These are phyloP conservation scores for Cucumis variabilis DNA, from an alignment of 331 rosid species.

Conservation along the genomic window DNA sequence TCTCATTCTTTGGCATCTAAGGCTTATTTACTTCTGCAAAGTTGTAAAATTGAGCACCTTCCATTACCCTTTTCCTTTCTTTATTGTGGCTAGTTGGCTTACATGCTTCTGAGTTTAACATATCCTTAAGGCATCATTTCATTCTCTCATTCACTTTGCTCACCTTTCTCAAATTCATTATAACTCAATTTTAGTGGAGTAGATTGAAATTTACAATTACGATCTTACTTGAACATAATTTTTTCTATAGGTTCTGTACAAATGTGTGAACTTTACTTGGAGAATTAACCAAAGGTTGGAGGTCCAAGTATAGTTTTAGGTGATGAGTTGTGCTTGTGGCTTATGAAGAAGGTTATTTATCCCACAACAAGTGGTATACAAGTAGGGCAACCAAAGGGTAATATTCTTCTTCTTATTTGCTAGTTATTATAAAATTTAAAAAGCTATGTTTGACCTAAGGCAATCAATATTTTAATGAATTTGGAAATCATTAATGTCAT, in stretches of 20 bases:
- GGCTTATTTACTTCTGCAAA: slow-evolving; percentile 22
- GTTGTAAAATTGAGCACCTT: slow-evolving; percentile 24
- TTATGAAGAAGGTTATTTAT: background rate
- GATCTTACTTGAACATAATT: no score
- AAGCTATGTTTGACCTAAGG: background rate
- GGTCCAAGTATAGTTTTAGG: background rate
- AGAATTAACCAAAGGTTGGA: background rate
- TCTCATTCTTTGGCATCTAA: slow-evolving; percentile 24
- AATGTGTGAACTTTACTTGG: no score
- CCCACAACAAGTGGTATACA: background rate
- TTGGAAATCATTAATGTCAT: slow-evolving; percentile 3
- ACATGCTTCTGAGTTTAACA: slow-evolving; percentile 7
- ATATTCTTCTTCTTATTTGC: background rate
- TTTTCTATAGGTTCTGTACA: no score
- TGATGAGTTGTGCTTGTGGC: background rate
- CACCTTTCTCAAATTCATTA: background rate
- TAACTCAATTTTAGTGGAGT: background rate
- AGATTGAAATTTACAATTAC: background rate
- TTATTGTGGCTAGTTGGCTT: background rate
- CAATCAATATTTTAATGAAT: background rate
- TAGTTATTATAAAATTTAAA: background rate
- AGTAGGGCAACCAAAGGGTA: slow-evolving; percentile 1
- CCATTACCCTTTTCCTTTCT: background rate
- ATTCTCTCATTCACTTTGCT: slow-evolving; percentile 24
- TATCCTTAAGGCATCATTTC: slow-evolving; percentile 5